Base-by-base conservation (phyloP, 805 yeast species). In the Grigorovia yakushimaensis region DNA sequence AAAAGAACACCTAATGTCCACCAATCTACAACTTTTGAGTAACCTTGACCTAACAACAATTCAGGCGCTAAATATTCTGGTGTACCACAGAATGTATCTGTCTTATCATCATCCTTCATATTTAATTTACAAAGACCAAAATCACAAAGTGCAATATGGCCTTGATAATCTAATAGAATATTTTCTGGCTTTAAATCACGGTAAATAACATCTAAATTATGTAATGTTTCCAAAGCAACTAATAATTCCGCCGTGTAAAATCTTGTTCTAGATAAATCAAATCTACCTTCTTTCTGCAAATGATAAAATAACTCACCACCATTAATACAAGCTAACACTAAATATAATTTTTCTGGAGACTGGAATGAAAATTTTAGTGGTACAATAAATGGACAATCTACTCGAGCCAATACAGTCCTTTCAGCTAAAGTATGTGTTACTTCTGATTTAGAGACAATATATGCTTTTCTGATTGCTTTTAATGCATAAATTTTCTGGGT, bases 61-160 rank as follows among this genome's bases (percentile, higher is more conserved):
- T 93, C 98, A 1, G 98, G 98, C 1, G 98, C 96, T 55, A 93
- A 73, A 66, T 93, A 93, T 67, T 93, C 98, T 0, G 98, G 98
- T 0, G 98, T 93, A 39, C 98, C 98, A 68, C 98, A 93, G 64
- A 93, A 93, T 0, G 98, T 93, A 58, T 83, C 84, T 1, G 88
- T 82, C 66, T 85, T 85, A 58, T 88, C 96, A 51, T 85, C 83
- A 56, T 82, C 79, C 54, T 81, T 79, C 98, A 93, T 93, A 70
- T 93, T 88, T 58, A 93, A 77, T 68, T 93, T 93, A 71, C 98
- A 93, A 41, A 93, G 73, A 5, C 98, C 98, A 64, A 93, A 93
- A 69, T 93, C 98, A 71, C 98, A 93, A 47, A 93, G 71, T 1
- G 98, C 97, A 63, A 93, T 93, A 66, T 93, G 98, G 2, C 98